phyloP scores from a whole-genome alignment of 139 green algal genomes.

The Diplosphaera chodatii region DNA sequence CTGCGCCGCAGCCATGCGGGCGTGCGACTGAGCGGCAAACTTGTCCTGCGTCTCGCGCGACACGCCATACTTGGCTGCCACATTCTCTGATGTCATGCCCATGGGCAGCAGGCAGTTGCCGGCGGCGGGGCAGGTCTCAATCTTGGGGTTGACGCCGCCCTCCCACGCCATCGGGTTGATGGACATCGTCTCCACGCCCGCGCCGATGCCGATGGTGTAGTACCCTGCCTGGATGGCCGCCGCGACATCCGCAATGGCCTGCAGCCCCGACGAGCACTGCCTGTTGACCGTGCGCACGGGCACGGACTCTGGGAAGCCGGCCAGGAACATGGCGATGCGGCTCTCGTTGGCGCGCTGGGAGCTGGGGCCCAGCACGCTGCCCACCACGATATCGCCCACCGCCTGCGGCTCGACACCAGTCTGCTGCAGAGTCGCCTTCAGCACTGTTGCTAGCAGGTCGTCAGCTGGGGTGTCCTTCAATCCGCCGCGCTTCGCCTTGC shows the following conservation, averaged over 20 bases:
- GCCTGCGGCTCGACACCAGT: conserved; percentile 71
- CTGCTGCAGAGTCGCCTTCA: conserved; percentile 70
- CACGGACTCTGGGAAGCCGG: conserved; percentile 88
- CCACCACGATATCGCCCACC: conserved; percentile 95
- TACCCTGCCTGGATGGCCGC: conserved; percentile 92
- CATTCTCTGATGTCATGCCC: conserved; percentile 97
- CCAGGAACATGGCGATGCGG: conserved; percentile 90
- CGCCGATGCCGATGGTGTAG: conserved; percentile 90
- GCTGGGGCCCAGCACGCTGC: conserved; percentile 84
- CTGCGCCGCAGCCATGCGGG: conserved; percentile 74
- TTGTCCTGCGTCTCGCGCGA: conserved; percentile 68
- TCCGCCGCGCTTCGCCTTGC: conserved; percentile 80
- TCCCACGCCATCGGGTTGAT: conserved; percentile 96
- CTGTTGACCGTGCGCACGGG: conserved; percentile 94
- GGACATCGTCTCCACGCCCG: conserved; percentile 93
- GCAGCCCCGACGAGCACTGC: conserved; percentile 88
- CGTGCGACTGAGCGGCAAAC: conserved; percentile 64
- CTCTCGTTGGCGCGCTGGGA: conserved; percentile 93
- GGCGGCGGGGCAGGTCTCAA: conserved; percentile 59
- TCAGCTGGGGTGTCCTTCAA: conserved; percentile 88
- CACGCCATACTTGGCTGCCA: conserved; percentile 84
- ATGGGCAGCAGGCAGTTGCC: conserved; percentile 94
- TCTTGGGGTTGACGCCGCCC: conserved; percentile 82
- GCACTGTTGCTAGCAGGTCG: conserved; percentile 82
- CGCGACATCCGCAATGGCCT: conserved; percentile 92